Percentiles rank a stretch among this genome's conserved stretches.
These are phyloP conservation scores for Colletotrichum noveboracense DNA, from an alignment of 2,329 filamentous ascomycete species.

Conservation along the genomic window DNA sequence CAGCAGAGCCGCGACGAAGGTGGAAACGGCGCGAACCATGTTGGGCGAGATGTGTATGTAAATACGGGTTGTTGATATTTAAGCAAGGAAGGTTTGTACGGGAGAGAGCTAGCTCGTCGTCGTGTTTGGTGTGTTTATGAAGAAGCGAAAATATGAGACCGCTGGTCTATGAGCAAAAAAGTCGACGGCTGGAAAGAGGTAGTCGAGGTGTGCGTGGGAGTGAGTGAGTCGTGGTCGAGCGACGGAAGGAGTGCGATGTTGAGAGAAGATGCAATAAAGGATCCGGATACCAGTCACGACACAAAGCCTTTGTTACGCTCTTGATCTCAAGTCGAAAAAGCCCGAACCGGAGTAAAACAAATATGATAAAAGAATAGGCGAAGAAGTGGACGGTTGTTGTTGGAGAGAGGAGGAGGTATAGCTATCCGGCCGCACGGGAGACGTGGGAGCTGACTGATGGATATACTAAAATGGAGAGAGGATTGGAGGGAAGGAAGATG, in stretches of 20 bases:
- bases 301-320: slow-evolving; percentile 10
- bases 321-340: not conserved
- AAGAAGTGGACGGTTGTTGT: slow-evolving; percentile 6
- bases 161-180: slow-evolving; percentile 9
- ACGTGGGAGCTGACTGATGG: not conserved
- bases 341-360: slow-evolving; percentile 14
- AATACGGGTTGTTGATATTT: slow-evolving; percentile 1
- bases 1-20: slow-evolving; percentile 26
- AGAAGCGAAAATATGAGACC: slow-evolving; percentile 21
- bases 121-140: not conserved
- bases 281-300: slow-evolving; percentile 20
- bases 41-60: slow-evolving; percentile 7
- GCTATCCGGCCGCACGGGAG: slow-evolving; percentile 9
- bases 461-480: not conserved
- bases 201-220: slow-evolving; percentile 11
- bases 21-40: slow-evolving; percentile 27
- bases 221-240: slow-evolving; percentile 6
- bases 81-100: slow-evolving; percentile 9
- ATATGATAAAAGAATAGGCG: slow-evolving; percentile 15
- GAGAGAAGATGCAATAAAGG: slow-evolving; percentile 7
- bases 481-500: not conserved
- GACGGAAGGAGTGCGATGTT: slow-evolving; percentile 8
- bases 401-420: not conserved
- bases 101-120: slow-evolving; percentile 22
- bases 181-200: slow-evolving; percentile 7